Base-by-base conservation (phyloP, 305 asterid species). In the Striga hermonthica region DNA sequence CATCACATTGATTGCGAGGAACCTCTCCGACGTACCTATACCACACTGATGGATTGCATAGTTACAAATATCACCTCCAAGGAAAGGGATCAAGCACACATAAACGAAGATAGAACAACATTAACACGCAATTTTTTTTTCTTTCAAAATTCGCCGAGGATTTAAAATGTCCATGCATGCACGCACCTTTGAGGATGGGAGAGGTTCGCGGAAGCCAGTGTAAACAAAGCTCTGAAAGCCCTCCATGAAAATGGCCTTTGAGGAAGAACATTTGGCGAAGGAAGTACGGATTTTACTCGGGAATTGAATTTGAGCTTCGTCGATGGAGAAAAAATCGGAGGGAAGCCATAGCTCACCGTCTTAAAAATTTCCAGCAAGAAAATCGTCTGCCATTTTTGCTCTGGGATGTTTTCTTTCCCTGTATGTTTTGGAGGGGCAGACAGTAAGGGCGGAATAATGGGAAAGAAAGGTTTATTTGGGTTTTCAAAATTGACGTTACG, bases 261-360 rank as follows among this genome's bases (percentile, higher is more conserved):
- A 22, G 31, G 31, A 22, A 22, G 31, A 22, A 22, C 31, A 2
- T 68, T 15, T 43, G 35, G 44, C 35, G 37, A 40, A 10, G 0
- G 64, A 47, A 34, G 68, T 6, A 37, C 4, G 62, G 10, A 67
- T 13, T n/a, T 16, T 60, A 49, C 47, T 40, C 7, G 67, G 15
- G 52, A 37, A 49, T 22, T 22, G 31, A 22, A 22, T 22, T 22
- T 63, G 69, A 56, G 31, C 31, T 39, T 71, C 76, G 50, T 71
- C 74, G 34, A 16, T 61, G 59, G 80, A 69, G 67, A 75, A 75
- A 47, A 75, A 71, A 63, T 75, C 68, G 44, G 80, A 50, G 6
- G 80, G 80, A 35, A 75, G 62, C 80, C 80, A 75, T 36, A 62
- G 67, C 68, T 71, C 76, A 58, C 80, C 80, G 39, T 75, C 80